Evolutionary conservation across 176 grass and related monocot species (phyloP), one percentile per base, ranked within the genome.

Genomic region (Puccinellia tenuiflora): DNA sequence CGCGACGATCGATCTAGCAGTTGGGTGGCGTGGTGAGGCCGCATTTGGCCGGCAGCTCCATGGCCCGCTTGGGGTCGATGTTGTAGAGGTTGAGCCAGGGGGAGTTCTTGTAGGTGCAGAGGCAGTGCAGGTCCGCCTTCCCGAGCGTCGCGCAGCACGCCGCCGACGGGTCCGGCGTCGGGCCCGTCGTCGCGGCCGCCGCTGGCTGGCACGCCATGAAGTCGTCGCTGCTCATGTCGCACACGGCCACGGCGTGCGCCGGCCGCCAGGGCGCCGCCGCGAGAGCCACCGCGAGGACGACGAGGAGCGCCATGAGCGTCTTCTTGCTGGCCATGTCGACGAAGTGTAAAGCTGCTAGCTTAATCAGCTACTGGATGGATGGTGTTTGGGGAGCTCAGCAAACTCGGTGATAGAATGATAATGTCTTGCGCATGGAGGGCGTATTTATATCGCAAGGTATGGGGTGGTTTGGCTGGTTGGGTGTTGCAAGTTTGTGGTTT

Each of bases 61-160:
- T 86, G 79, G 93, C 93, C 11, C 91, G 82, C 38, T 73, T 39
- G 8, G 90, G 90, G 82, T 95, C 87, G 37, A 95, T 95, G 64
- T 89, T 89, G 29, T 90, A 87, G 24, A 91, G 38, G 56, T 34
- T 54, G 48, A 95, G 86, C 73, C 91, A 77, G 0, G 47, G 34
- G 1, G 93, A 95, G 79, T 88, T 31, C 76, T 88, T 86, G 79
- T 92, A 95, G 4, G 79, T 31, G 88, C 93, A 95, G 2, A 95
- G 70, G 81, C 93, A 95, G 2, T 2, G 0, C 0, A 92, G 90
- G 85, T 95, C 79, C 10, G 93, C 93, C 5, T 60, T 26, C 18
- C 35, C 28, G 5, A 95, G 47, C 33, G 83, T 90, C 4, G 39
- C 24, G 68, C 93, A 92, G 62, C 93, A 95, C 7, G 52, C 85